These are phyloP conservation scores for Tritrichomonas foetus DNA, from an alignment of 208 protist genomes.

Conservation along the genomic window DNA sequence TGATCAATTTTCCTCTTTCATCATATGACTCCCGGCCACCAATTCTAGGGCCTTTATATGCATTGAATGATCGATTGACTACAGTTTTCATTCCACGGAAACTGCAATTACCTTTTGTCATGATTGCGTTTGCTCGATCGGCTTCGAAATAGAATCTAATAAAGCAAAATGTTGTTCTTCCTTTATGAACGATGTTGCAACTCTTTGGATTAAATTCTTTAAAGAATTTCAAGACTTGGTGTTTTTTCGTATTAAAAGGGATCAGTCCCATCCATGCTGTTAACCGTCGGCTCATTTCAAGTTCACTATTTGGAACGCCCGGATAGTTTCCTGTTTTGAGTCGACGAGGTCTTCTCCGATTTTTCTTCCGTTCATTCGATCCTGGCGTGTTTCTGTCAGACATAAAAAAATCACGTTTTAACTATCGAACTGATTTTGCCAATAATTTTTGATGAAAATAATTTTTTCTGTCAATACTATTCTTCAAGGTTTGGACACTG, in stretches of 20 bases:
- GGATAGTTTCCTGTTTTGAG: no score
- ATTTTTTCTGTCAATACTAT: no score
- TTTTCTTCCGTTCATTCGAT: no score
- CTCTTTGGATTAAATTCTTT: background rate
- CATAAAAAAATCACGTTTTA: no score
- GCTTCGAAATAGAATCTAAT: background rate
- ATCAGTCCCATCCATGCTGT: background rate
- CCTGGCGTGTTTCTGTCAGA: no score
- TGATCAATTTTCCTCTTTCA: no score
- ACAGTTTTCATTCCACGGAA: background rate
- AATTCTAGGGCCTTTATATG: background rate
- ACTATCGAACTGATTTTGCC: no score
- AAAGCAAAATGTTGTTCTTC: background rate
- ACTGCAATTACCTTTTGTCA: background rate
- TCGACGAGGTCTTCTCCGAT: no score
- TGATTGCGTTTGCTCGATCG: background rate
- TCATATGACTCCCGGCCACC: background rate
- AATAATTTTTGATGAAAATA: no score
- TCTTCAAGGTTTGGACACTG: no score
- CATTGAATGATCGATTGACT: conserved; percentile 11
- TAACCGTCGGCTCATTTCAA: background rate
- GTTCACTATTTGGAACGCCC: background rate
- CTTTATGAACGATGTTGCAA: background rate
- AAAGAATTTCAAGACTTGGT: background rate
- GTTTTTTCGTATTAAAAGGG: background rate